These are phyloP conservation scores for Starmerella stellata DNA, from an alignment of 805 yeast species.

Conservation along the genomic window DNA sequence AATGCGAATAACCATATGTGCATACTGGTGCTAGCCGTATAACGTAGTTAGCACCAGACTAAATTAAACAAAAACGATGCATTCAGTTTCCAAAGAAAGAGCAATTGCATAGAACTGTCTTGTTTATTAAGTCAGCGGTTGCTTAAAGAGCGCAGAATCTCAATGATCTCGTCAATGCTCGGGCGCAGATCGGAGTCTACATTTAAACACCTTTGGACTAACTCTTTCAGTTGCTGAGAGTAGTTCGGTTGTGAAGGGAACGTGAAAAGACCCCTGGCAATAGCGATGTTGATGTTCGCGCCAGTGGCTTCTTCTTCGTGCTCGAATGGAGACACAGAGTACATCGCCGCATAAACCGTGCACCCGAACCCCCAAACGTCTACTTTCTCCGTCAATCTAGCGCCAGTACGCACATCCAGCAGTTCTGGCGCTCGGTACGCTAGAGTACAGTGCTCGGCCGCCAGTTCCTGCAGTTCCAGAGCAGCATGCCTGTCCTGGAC, in stretches of 20 bases:
- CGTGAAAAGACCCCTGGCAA: conserved; percentile 43
- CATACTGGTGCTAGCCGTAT: too few relatives aligned
- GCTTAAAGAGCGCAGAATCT: conserved; percentile 2
- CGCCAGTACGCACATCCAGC: conserved; percentile 52
- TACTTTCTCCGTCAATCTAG: conserved; percentile 48
- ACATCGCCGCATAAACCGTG: conserved; percentile 55
- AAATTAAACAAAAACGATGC: background rate
- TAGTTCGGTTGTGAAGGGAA: conserved; percentile 39
- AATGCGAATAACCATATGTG: too few relatives aligned
- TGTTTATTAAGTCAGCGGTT: too few relatives aligned
- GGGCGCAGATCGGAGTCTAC: conserved; percentile 51
- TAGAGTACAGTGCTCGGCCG: conserved; percentile 68
- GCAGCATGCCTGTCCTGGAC: conserved; percentile 52
- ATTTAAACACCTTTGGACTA: conserved; percentile 44
- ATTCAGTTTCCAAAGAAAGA: too few relatives aligned
- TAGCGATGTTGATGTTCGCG: conserved; percentile 62
- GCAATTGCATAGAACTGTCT: too few relatives aligned
- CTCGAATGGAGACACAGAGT: conserved; percentile 74
- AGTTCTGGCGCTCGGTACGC: conserved; percentile 86
- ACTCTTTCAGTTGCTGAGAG: conserved; percentile 34
- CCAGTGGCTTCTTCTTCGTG: conserved; percentile 65
- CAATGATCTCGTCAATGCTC: conserved; percentile 37
- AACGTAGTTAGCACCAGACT: background rate
- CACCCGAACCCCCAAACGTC: conserved; percentile 93
- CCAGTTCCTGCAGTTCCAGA: conserved; percentile 55